Evolutionary conservation across 2,329 filamentous ascomycete species (phyloP).

Genomic region (Cladosporium sp.): DNA sequence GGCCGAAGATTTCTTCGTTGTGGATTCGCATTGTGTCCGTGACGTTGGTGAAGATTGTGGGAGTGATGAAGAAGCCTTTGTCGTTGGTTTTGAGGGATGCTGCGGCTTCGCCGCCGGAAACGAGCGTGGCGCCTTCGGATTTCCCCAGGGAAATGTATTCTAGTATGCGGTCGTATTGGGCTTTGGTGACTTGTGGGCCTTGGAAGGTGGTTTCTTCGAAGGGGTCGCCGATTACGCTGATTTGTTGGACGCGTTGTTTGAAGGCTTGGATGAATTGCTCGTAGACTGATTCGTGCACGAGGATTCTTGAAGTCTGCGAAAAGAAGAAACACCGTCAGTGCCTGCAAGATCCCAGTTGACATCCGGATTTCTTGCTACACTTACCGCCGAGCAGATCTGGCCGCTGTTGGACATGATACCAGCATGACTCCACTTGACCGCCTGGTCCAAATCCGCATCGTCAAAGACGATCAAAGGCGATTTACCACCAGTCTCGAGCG

Average conservation of each 20-base stretch:
- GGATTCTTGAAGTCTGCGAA: slow-evolving; percentile 38
- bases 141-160: slow-evolving; percentile 16
- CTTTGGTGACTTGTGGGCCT: slow-evolving; percentile 63
- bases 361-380: slow-evolving; percentile 27
- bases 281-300: slow-evolving; percentile 50
- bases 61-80: slow-evolving; percentile 62
- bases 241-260: slow-evolving; percentile 50
- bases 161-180: slow-evolving; percentile 53
- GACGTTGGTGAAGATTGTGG: slow-evolving; percentile 55
- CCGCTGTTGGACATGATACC: slow-evolving; percentile 53
- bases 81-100: slow-evolving; percentile 41
- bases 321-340: no score
- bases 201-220: slow-evolving; percentile 63
- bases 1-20: slow-evolving; percentile 60
- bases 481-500: slow-evolving; percentile 53
- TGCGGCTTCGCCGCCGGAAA: slow-evolving; percentile 40
- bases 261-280: slow-evolving; percentile 59
- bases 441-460: slow-evolving; percentile 53
- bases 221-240: slow-evolving; percentile 61
- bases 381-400: slow-evolving; percentile 49
- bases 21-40: slow-evolving; percentile 53
- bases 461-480: slow-evolving; percentile 51
- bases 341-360: no score
- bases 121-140: slow-evolving; percentile 17
- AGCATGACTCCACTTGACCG: slow-evolving; percentile 61